Percentiles rank a stretch among this genome's conserved stretches.
Conservation (phyloP, 768 basidiomycete species). For the Kwoniella europaea region DNA sequence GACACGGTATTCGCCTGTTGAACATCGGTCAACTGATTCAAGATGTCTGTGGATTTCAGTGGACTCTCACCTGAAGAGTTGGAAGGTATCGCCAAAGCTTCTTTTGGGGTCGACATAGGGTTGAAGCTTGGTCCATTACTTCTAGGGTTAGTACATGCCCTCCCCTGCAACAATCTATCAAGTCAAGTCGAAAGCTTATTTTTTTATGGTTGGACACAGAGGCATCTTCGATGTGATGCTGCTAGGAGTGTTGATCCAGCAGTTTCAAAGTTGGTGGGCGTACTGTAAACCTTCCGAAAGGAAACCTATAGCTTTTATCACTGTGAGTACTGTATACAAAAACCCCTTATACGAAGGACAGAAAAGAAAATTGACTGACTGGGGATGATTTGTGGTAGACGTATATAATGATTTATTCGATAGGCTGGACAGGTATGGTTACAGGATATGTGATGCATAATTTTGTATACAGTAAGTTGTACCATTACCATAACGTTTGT, state of each 20-base stretch:
- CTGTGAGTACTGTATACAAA: neutral
- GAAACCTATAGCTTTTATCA: neutral
- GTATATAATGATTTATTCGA: neutral
- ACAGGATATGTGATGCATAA: conserved; percentile 7
- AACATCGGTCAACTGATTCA: neutral
- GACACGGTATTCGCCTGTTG: no score
- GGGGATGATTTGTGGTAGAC: neutral
- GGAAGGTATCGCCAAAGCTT: neutral
- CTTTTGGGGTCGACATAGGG: neutral
- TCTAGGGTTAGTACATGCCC: neutral
- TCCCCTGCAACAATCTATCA: no score
- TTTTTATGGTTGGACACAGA: neutral
- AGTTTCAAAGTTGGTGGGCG: neutral
- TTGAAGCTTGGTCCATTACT: neutral
- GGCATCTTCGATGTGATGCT: neutral
- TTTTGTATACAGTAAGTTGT: conserved; percentile 13
- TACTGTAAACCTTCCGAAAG: neutral
- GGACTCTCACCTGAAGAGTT: neutral
- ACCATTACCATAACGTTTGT: no score
- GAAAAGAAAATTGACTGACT: neutral
- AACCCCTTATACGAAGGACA: no score
- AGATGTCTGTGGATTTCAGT: neutral
- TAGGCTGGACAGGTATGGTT: neutral
- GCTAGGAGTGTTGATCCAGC: neutral
- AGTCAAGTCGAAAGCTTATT: no score